Conservation (phyloP, 2,329 filamentous ascomycete species). For the Fusarium sp. region DNA sequence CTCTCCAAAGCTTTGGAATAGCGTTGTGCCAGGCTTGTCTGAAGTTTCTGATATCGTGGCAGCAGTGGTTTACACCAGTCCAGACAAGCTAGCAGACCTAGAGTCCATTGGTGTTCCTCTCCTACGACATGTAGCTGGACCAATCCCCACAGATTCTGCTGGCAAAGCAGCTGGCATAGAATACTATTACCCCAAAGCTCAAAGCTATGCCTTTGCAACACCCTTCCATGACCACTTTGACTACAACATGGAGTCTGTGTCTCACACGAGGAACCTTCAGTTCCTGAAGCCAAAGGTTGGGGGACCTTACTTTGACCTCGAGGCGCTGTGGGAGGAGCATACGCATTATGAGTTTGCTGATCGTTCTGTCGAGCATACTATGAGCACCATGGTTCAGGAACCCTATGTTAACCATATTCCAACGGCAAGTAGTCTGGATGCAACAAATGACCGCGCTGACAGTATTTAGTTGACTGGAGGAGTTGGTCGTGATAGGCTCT, state of each 20-base stretch:
- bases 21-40: constrained; percentile 30
- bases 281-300: constrained; percentile 72
- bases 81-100: constrained; percentile 4
- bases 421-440: constrained; percentile 57
- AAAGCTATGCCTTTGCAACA: constrained; percentile 56
- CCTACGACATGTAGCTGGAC: constrained; percentile 34
- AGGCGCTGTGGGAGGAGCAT: constrained; percentile 83
- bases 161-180: background rate
- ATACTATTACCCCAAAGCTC: constrained; percentile 55
- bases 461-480: constrained; percentile 68
- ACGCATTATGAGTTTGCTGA: constrained; percentile 76
- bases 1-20: constrained; percentile 37
- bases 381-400: constrained; percentile 82
- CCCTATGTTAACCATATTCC: constrained; percentile 84
- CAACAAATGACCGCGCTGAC: rapidly evolving
- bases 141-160: background rate
- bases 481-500: constrained; percentile 70
- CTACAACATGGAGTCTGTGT: constrained; percentile 66
- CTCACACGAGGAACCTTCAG: constrained; percentile 72
- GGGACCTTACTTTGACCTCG: constrained; percentile 78
- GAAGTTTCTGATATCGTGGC: constrained; percentile 39
- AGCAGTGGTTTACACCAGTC: constrained; percentile 37
- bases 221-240: constrained; percentile 63
- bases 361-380: constrained; percentile 75
- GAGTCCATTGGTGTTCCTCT: constrained; percentile 10